phyloP scores from a whole-genome alignment of 768 basidiomycete species.

The Naganishia antarctica region DNA sequence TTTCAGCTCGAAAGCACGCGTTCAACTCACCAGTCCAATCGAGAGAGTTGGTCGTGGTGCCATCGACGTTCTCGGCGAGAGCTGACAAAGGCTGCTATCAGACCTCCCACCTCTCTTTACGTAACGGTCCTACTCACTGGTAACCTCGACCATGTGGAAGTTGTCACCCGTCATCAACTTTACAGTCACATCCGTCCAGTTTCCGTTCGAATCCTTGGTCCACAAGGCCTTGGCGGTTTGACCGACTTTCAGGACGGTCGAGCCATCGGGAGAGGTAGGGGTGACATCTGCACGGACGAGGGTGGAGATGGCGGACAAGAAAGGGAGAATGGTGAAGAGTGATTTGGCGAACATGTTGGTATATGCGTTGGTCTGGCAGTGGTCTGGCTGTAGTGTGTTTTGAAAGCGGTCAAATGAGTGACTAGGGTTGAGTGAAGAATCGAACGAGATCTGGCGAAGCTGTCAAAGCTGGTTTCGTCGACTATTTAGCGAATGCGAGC shows the following conservation, averaged over 20 bases:
- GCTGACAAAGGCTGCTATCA: too few relatives aligned
- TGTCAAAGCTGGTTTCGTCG: not conserved
- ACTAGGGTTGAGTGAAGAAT: conserved; percentile 14
- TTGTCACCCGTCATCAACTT: conserved; percentile 47
- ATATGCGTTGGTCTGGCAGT: not conserved
- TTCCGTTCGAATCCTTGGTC: conserved; percentile 35
- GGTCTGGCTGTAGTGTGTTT: too few relatives aligned
- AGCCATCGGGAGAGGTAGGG: conserved; percentile 39
- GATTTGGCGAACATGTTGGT: conserved; percentile 25
- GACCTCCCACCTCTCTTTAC: too few relatives aligned
- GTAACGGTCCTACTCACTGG: conserved; percentile 14
- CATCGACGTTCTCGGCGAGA: conserved; percentile 32
- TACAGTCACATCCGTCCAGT: conserved; percentile 37
- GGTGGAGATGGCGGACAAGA: conserved; percentile 23
- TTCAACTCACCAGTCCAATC: conserved; percentile 2
- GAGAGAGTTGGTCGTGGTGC: conserved; percentile 34
- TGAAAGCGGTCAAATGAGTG: not conserved
- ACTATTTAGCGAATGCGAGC: conserved; percentile 4
- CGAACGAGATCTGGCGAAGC: not conserved
- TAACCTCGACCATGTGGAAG: conserved; percentile 34
- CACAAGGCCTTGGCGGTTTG: conserved; percentile 35
- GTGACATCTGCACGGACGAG: conserved; percentile 33
- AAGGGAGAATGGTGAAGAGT: conserved; percentile 27
- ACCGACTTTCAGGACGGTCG: conserved; percentile 40
- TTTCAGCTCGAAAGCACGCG: not conserved